Base-by-base conservation (phyloP, 768 basidiomycete species). In the Kwoniella sp. region DNA sequence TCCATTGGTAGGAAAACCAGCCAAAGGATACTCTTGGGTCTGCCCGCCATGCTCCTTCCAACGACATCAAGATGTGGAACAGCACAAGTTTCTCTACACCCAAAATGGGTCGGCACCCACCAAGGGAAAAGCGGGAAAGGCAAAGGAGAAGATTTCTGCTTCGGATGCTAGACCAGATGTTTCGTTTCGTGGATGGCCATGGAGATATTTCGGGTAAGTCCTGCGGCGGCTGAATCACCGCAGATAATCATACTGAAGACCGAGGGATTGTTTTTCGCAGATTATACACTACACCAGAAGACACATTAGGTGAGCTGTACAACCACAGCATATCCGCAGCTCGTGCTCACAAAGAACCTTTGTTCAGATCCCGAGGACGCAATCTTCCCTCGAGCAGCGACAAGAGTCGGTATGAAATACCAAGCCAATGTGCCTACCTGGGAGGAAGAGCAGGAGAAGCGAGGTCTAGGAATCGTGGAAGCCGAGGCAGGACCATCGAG, bases 1-100 rank as follows among this genome's bases (percentile, higher is more conserved):
- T 24, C 95, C 95, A 2, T 82, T 98, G 8, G 83, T 85, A 19
- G 89, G 89, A 1, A 97, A 97, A 79, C 95, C 95, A 15, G 91
- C 92, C 24, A 87, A 92, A 67, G 95, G 95, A 49, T 98, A 97
- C 81, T 92, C 91, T 22, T 98, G 95, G 95, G 92, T 92, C 10
- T 98, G 95, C 73, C 90, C 91, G 0, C 91, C 92, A 1, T 98
- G 94, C 79, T 90, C 92, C 12, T 86, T 87, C 57, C 85, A 86
- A 68, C 90, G 94, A 74, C 92, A 92, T 71, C 74, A 79, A 46
- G 79, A 81, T 46, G 69, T 79, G 9, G 73, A 79, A 60, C 67
- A 64, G 4, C 64, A 69, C 46, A 70, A 69, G 55, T 79, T 67
- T 52, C 63, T 68, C 29, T 72, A 68, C 22, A 33, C 59, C 1